Conservation (phyloP, 1,139 yeast species). For the Pichia sp. region DNA sequence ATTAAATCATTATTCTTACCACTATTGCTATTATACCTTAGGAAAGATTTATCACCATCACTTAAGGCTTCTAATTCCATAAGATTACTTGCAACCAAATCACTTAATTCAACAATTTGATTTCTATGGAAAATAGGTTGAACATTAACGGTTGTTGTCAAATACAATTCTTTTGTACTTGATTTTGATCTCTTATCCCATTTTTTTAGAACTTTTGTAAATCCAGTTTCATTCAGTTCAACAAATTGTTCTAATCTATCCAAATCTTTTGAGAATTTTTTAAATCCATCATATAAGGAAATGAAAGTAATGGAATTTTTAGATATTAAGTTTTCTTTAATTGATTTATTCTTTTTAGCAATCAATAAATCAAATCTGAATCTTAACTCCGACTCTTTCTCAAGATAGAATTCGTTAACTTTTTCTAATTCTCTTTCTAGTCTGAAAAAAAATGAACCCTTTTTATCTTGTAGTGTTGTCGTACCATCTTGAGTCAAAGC, state of each 20-base stretch:
- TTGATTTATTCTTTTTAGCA: slow-evolving; percentile 61
- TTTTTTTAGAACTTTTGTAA: slow-evolving; percentile 87
- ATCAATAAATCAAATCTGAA: slow-evolving; percentile 70
- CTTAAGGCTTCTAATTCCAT: slow-evolving; percentile 82
- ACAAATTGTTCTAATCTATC: slow-evolving; percentile 87
- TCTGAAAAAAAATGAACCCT: slow-evolving; percentile 87
- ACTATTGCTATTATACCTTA: slow-evolving; percentile 16
- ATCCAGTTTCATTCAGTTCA: slow-evolving; percentile 91
- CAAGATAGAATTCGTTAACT: slow-evolving; percentile 82
- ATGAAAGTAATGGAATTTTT: slow-evolving; percentile 51
- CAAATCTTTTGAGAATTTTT: slow-evolving; percentile 81
- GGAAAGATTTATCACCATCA: slow-evolving; percentile 50
- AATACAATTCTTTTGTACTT: slow-evolving; percentile 85
- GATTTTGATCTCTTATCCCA: slow-evolving; percentile 97
- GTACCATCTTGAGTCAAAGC: slow-evolving; percentile 40
- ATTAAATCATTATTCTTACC: slow-evolving; percentile 16
- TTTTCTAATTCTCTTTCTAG: slow-evolving; percentile 92
- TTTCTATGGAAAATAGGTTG: slow-evolving; percentile 94
- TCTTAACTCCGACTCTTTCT: slow-evolving; percentile 81
- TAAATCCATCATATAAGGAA: slow-evolving; percentile 78
- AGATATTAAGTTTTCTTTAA: slow-evolving; percentile 33
- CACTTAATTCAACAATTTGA: slow-evolving; percentile 80
- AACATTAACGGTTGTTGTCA: slow-evolving; percentile 88
- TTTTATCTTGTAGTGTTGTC: slow-evolving; percentile 74
- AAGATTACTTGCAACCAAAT: slow-evolving; percentile 66